phyloP scores from a whole-genome alignment of 495 filamentous ascomycete species.

The Neurospora sp. region DNA sequence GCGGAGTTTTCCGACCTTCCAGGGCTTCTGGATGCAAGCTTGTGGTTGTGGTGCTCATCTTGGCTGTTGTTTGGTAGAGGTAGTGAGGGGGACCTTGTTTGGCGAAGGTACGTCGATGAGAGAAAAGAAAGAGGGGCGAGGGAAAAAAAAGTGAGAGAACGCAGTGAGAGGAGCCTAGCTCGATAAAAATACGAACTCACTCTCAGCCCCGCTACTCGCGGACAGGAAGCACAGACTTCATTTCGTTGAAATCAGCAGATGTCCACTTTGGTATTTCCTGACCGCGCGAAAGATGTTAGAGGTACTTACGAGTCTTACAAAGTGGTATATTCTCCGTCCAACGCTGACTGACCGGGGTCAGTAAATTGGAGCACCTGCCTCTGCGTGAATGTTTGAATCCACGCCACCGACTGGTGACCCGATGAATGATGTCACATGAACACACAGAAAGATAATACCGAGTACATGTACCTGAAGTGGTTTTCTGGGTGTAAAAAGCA shows the following conservation, averaged over 20 bases:
- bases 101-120: background rate
- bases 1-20: background rate
- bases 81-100: background rate
- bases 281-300: background rate
- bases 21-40: background rate
- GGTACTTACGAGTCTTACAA: background rate
- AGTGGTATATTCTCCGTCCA: background rate
- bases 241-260: background rate
- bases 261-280: background rate
- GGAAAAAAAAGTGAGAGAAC: background rate
- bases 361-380: background rate
- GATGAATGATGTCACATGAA: background rate
- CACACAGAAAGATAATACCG: background rate
- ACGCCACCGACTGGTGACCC: background rate
- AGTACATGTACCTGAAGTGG: background rate
- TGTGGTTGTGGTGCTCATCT: background rate
- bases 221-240: background rate
- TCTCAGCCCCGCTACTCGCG: background rate
- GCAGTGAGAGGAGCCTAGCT: background rate
- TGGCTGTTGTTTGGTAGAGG: background rate
- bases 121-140: background rate
- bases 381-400: background rate
- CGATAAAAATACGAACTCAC: no score
- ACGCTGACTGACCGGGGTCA: background rate
- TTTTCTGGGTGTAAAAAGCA: background rate